phyloP scores from a whole-genome alignment of 768 basidiomycete species.

The Russula abietina region DNA sequence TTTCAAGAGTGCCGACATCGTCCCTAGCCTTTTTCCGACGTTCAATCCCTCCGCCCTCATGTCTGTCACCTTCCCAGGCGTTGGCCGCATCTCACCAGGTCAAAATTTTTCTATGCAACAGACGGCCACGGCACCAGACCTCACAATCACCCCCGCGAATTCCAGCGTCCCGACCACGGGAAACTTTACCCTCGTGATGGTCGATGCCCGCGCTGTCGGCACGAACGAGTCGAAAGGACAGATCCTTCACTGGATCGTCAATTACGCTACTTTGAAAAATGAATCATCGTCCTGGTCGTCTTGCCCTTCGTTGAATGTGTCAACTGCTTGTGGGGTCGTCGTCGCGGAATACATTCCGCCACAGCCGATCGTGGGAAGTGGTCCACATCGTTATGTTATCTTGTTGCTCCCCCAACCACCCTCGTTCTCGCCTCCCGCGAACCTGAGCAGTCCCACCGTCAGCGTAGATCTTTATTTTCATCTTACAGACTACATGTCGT shows the following conservation, averaged over 20 bases:
- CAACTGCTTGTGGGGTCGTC: slow-evolving; percentile 38
- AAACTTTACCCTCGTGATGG: slow-evolving; percentile 65
- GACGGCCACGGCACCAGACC: slow-evolving; percentile 46
- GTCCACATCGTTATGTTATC: slow-evolving; percentile 71
- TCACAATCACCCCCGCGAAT: slow-evolving; percentile 48
- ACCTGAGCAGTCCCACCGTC: slow-evolving; percentile 44
- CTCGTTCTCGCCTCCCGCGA: slow-evolving; percentile 54
- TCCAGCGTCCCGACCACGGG: slow-evolving; percentile 41
- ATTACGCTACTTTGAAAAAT: slow-evolving; percentile 47
- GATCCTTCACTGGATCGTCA: slow-evolving; percentile 78
- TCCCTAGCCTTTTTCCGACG: slow-evolving; percentile 51
- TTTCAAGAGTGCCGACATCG: slow-evolving; percentile 55
- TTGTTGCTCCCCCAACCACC: slow-evolving; percentile 59
- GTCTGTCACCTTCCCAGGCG: slow-evolving; percentile 43
- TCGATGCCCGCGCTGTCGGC: slow-evolving; percentile 66
- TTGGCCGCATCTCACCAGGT: slow-evolving; percentile 50
- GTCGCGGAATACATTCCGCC: slow-evolving; percentile 70
- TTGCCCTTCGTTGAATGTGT: slow-evolving; percentile 29
- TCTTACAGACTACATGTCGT: slow-evolving; percentile 50
- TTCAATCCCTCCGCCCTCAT: slow-evolving; percentile 59
- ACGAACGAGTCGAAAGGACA: slow-evolving; percentile 51
- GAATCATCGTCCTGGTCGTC: slow-evolving; percentile 8
- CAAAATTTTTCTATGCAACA: slow-evolving; percentile 51
- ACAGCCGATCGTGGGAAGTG: slow-evolving; percentile 61
- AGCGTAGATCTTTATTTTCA: slow-evolving; percentile 48